Evolutionary conservation across 495 filamentous ascomycete genomes (phyloP), one percentile per base, ranked within the genome.

Genomic region (Talaromyces liani): DNA sequence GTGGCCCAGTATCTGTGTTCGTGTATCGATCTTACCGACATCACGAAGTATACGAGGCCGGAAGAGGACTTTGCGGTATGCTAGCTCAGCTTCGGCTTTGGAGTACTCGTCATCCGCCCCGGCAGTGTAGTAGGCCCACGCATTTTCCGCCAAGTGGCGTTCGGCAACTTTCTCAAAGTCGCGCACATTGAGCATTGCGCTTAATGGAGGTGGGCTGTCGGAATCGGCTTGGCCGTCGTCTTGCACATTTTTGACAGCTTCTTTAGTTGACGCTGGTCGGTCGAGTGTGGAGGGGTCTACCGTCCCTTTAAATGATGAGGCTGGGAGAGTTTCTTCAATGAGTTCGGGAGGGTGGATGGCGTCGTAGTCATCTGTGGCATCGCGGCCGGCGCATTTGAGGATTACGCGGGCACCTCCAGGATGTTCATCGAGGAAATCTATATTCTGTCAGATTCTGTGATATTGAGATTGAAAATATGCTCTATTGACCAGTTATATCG

Each of bases 41-140:
- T 91, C 82, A 27, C 88, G 83, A 3, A 96, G 80, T 39, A 95
- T 79, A 25, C 84, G 83, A 8, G 91, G 91, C 22, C 91, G 84
- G 68, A 96, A 89, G 80, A 88, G 88, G 68, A 94, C 87, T 61
- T 87, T 87, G 69, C 91, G 89, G 73, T 85, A 96, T 20, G 89
- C 89, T 3, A 84, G 81, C 73, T 88, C 86, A 72, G 93, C 94
- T 69, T 93, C 88, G 61, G 87, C 82, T 74, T 92, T 79, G 4
- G 90, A 93, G 75, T 94, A 91, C 75, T 95, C 91, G 66, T 95
- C 92, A 67, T 95, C 91, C 0, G 91, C 90, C 6, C 87, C 91
- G 63, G 88, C 90, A 4, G 85, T 88, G 71, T 94, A 95, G 71
- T 93, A 95, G 6, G 86, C 91, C 91, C 91, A 95, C 20, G 91